A percentile compares a stretch with the other conserved stretches of the same genome.
phyloP scores from a whole-genome alignment of 2,329 filamentous ascomycete genomes.

The Pseudopithomyces chartarum region DNA sequence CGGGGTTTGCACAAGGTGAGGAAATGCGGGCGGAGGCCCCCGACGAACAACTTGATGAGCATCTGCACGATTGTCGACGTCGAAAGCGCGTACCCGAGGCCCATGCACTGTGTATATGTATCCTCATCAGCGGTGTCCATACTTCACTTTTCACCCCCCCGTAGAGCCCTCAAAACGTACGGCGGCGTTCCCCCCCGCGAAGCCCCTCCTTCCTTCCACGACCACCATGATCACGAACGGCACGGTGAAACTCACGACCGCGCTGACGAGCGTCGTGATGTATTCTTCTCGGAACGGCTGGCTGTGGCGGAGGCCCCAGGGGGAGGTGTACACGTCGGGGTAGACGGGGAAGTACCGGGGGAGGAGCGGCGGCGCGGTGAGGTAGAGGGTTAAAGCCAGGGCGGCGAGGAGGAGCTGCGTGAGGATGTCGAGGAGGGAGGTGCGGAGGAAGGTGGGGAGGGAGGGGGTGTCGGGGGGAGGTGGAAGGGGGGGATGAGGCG shows the following conservation, averaged over 20 bases:
- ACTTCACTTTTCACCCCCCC: no score
- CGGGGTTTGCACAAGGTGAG: slow-evolving; percentile 29
- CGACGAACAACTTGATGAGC: slow-evolving; percentile 40
- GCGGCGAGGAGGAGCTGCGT: slow-evolving; percentile 67
- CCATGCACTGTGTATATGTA: slow-evolving; percentile 25
- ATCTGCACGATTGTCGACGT: slow-evolving; percentile 33
- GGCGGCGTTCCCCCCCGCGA: slow-evolving; percentile 64
- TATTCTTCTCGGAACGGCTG: slow-evolving; percentile 73
- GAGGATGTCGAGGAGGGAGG: slow-evolving; percentile 62
- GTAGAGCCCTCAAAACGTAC: no score
- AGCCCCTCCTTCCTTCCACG: slow-evolving; percentile 61
- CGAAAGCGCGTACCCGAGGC: slow-evolving; percentile 36
- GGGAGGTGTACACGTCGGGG: slow-evolving; percentile 13
- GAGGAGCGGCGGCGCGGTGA: slow-evolving; percentile 57
- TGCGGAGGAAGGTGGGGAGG: slow-evolving; percentile 16
- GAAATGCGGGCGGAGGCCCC: slow-evolving; percentile 43
- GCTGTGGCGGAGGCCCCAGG: slow-evolving; percentile 59
- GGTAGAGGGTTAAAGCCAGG: slow-evolving; percentile 50
- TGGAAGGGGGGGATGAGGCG: no score
- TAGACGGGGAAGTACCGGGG: slow-evolving; percentile 61
- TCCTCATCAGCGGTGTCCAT: no score
- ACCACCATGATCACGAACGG: slow-evolving; percentile 66
- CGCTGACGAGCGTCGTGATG: slow-evolving; percentile 68
- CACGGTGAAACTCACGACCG: slow-evolving; percentile 65
- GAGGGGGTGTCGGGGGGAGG: slow-evolving; percentile 20